Conservation (phyloP, 176 grass and related monocot species). For the Leersia perrieri region DNA sequence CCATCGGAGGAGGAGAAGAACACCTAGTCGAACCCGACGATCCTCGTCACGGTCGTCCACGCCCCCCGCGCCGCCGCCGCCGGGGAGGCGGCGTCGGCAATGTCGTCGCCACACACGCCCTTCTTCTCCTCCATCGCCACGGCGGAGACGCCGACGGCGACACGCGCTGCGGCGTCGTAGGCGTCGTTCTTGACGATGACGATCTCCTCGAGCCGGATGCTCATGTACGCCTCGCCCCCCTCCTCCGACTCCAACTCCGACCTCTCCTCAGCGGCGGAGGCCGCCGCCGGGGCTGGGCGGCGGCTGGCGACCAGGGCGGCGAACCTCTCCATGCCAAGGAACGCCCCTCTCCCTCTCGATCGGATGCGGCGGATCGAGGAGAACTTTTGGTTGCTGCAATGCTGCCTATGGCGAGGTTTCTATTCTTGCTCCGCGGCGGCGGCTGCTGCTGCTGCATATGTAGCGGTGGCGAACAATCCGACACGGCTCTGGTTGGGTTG, state of each 20-base stretch:
- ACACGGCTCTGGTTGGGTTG: neutral
- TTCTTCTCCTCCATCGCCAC: neutral
- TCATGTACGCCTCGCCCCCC: neutral
- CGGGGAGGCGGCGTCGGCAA: neutral
- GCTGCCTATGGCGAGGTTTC: neutral
- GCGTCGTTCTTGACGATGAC: conserved; percentile 50
- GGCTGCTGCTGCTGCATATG: neutral
- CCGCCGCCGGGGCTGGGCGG: neutral
- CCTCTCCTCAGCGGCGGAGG: neutral
- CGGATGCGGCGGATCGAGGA: neutral
- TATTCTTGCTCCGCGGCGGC: neutral
- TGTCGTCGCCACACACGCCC: neutral
- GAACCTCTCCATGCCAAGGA: conserved; percentile 40
- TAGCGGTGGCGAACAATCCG: too few relatives aligned
- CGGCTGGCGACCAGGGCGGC: conserved; percentile 28
- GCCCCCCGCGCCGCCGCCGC: neutral
- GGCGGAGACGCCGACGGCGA: neutral
- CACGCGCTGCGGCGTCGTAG: conserved; percentile 21
- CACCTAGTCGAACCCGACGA: conserved; percentile 18
- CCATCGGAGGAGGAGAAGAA: too few relatives aligned
- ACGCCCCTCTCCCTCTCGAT: neutral
- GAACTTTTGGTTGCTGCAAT: neutral
- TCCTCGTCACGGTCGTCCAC: neutral
- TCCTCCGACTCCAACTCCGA: neutral
- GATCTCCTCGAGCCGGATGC: conserved; percentile 53